These are phyloP conservation scores for Candida manassasensis DNA, from an alignment of 805 yeast genomes.

Conservation along the genomic window DNA sequence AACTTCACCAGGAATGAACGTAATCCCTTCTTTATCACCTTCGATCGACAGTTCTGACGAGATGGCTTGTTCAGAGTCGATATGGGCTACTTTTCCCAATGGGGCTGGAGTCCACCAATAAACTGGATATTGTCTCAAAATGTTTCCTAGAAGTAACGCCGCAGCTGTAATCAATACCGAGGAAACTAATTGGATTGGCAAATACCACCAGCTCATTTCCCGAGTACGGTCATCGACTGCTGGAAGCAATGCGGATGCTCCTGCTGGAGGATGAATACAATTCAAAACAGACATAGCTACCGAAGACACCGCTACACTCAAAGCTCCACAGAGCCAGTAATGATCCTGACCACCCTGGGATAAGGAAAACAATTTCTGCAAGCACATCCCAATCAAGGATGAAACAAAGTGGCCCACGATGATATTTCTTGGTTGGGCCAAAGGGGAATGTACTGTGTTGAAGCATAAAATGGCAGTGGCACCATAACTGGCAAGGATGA, in stretches of 20 bases:
- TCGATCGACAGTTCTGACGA: slow-evolving; percentile 3
- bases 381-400: slow-evolving; percentile 49
- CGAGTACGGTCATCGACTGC: slow-evolving; percentile 42
- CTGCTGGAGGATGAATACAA: slow-evolving; percentile 69
- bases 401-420: slow-evolving; percentile 53
- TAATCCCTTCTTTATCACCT: slow-evolving; percentile 10
- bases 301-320: slow-evolving; percentile 51
- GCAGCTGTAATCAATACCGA: slow-evolving; percentile 44
- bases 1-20: slow-evolving; percentile 9
- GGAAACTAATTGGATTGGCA: slow-evolving; percentile 51
- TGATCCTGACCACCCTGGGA: slow-evolving; percentile 38
- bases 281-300: slow-evolving; percentile 50
- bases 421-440: slow-evolving; percentile 62
- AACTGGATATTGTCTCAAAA: slow-evolving; percentile 48
- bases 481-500: slow-evolving; percentile 53
- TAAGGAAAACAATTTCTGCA: slow-evolving; percentile 50
- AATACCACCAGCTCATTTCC: slow-evolving; percentile 60
- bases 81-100: slow-evolving; percentile 8
- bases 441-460: slow-evolving; percentile 51
- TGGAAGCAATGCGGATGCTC: slow-evolving; percentile 63
- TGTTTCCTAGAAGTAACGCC: slow-evolving; percentile 51
- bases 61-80: neutral
- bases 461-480: slow-evolving; percentile 60
- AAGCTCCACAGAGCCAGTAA: slow-evolving; percentile 55
- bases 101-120: slow-evolving; percentile 54